These are phyloP conservation scores for Piloderma croceum DNA, from an alignment of 768 basidiomycete species.

Conservation along the genomic window DNA sequence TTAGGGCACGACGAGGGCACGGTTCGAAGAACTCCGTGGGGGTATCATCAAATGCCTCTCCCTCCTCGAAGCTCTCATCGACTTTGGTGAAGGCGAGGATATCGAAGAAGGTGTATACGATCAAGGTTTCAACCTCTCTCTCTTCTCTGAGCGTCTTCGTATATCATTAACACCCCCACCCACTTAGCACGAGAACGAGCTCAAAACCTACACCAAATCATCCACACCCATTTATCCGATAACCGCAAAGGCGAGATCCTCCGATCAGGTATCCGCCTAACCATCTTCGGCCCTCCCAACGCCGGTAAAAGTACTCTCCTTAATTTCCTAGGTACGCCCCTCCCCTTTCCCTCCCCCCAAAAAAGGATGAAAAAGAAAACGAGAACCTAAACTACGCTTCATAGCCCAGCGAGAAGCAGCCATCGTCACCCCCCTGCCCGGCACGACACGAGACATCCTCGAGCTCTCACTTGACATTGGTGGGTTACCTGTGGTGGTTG, in stretches of 20 bases:
- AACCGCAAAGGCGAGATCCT: constrained; percentile 77
- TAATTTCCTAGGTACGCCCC: constrained; percentile 66
- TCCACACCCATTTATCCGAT: constrained; percentile 59
- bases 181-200: constrained; percentile 52
- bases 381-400: neutral
- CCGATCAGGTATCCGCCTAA: constrained; percentile 73
- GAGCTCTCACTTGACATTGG: constrained; percentile 85
- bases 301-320: constrained; percentile 89
- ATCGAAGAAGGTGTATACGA: constrained; percentile 79
- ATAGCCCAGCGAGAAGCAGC: constrained; percentile 82
- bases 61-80: constrained; percentile 82
- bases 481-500: constrained; percentile 73
- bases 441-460: constrained; percentile 85
- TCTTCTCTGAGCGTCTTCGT: neutral
- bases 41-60: constrained; percentile 71
- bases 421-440: constrained; percentile 82
- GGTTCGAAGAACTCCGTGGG: constrained; percentile 58
- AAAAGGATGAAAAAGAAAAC: neutral
- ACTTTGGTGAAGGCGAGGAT: constrained; percentile 90
- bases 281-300: constrained; percentile 91
- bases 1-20: constrained; percentile 60
- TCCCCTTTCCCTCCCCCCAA: neutral
- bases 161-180: neutral
- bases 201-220: constrained; percentile 40
- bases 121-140: constrained; percentile 40